Base-by-base conservation (phyloP, 2,329 filamentous ascomycete genomes). In the Arthrobotrys sphaeroides region DNA sequence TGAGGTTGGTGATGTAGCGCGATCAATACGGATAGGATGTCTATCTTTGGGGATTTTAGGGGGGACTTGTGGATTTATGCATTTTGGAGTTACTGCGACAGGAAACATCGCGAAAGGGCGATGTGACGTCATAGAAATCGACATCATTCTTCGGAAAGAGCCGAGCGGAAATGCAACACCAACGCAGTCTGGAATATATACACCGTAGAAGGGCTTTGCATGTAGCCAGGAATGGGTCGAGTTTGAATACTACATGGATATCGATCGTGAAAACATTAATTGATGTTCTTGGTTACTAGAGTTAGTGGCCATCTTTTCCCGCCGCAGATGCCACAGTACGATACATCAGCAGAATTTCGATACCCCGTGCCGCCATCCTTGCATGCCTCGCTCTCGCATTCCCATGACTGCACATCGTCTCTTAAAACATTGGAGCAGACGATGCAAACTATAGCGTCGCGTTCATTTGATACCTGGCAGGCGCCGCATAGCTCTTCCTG, bases 381-480 rank as follows among this genome's bases (percentile, higher is more conserved):
- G 38, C 67, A 72, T 18, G 73, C 76, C 10, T 24, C 9, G 31
- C 57, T 73, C 42, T 53, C 66, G 55, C 79, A 80, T 38, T 62
- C 77, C 79, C 79, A 80, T 38, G 78, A 49, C 67, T 51, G n/a
- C 53, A 67, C 60, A 57, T 74, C 49, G 64, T 73, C 31, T 28
- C 53, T 24, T 28, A 79, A 67, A 53, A 79, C 91, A 77, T 94
- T 88, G 22, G 89, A 86, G 81, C 92, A 95, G 62, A 90, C 86
- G 5, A 82, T 82, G 81, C 92, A 95, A 2, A 87, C 90, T 1
- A 88, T 82, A 5, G 87, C 83, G 6, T 80, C 79, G 0, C 80
- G 53, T 4, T 85, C 83, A 80, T 93, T 94, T 59, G 84, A 83
- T 59, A 90, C 87, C 0, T 91, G 93, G 82, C 92, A 96, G 65